Conservation (phyloP, 2,329 filamentous ascomycete genomes). For the Rhynchosporium secalis region DNA sequence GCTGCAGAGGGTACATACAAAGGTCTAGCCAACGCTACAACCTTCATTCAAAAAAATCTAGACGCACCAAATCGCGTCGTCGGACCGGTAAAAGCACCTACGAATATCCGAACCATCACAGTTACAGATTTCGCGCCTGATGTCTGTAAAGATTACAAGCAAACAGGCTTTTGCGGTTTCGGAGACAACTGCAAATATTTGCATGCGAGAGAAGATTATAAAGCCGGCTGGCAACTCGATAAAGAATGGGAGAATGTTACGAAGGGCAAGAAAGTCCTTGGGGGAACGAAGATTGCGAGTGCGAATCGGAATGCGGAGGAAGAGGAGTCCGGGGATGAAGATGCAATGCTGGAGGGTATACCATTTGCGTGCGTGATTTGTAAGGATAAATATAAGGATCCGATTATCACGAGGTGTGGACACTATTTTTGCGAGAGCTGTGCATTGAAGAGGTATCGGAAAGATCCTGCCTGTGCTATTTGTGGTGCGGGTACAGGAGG, state of each 20-base stretch:
- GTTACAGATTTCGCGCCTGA: constrained; percentile 89
- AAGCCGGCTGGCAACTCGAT: constrained; percentile 94
- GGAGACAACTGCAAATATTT: constrained; percentile 71
- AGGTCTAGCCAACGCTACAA: constrained; percentile 67
- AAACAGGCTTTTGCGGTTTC: constrained; percentile 58
- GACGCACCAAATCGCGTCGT: constrained; percentile 69
- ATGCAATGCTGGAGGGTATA: constrained; percentile 38
- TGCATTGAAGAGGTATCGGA: constrained; percentile 81
- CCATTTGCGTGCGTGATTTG: constrained; percentile 42
- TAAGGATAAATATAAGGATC: constrained; percentile 50
- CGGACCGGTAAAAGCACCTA: constrained; percentile 83
- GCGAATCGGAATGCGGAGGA: constrained; percentile 40
- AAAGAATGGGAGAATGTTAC: constrained; percentile 87
- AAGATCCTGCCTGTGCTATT: constrained; percentile 81
- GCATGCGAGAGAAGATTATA: constrained; percentile 75
- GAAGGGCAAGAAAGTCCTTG: constrained; percentile 65
- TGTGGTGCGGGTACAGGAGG: constrained; percentile 85
- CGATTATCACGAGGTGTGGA: constrained; percentile 84
- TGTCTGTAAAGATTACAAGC: constrained; percentile 92
- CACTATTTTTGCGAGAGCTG: constrained; percentile 96
- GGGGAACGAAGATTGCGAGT: constrained; percentile 50
- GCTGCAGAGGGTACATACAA: constrained; percentile 70
- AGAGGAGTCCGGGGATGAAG: constrained; percentile 49
- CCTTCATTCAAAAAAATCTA: constrained; percentile 79
- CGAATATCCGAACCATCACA: constrained; percentile 88